Evolutionary conservation across 108 stramenopile species (phyloP), one percentile per base, ranked within the genome.

Genomic region (Cyclotella choctawhatcheeana): DNA sequence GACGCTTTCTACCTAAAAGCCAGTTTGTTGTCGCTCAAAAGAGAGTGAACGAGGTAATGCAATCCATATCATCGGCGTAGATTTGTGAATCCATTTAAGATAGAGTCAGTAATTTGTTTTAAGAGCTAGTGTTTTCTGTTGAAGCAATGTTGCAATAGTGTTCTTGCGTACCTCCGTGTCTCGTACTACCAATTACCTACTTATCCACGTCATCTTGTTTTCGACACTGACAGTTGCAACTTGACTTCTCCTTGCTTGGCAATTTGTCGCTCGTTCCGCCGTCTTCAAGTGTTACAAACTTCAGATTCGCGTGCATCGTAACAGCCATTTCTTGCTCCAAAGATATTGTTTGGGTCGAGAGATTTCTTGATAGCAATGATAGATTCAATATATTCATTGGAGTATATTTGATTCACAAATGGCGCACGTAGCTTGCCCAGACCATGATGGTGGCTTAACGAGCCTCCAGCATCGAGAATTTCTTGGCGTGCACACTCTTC

Each of bases 391-490:
- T 83, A 83, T 13, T 73, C 74, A 2, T 82, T 48, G 18, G 89
- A 86, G 31, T 80, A 67, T 10, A 88, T 76, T n/a, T 76, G 68
- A 27, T 48, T 18, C 44, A 87, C 69, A 58, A 93, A 92, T 7
- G 69, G 53, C 35, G 94, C 66, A 22, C 93, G 88, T 7, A 88
- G 51, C 80, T 98, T 98, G 44, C 97, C 97, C 30, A 97, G 74
- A 51, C 97, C 97, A 75, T 98, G 97, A 70, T 98, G 97, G 70
- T 98, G 97, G 58, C 93, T 95, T 5, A 97, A 82, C 18, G 90
- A 92, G 61, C 97, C 97, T 30, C 97, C 97, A 26, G 82, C 79
- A 21, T 69, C 48, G 21, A 98, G 73, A 25, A 98, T 96, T 76
- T 93, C 95, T 34, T 85, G 81, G 3, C 96, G 83, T 1, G 97